These are phyloP conservation scores for Wickerhamomyces strasburgensis DNA, from an alignment of 805 yeast species.

Conservation along the genomic window DNA sequence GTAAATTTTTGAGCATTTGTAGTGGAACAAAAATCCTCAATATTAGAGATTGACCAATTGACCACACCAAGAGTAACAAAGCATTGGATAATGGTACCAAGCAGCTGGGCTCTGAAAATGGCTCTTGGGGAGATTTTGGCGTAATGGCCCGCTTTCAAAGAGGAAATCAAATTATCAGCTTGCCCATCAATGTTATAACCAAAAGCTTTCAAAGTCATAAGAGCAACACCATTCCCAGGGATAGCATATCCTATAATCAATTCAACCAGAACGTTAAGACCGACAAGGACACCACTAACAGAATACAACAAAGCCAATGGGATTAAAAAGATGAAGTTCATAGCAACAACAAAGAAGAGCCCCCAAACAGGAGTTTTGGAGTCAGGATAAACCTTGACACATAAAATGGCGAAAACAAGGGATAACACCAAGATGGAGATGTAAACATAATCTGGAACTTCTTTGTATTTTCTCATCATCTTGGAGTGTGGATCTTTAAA, in stretches of 20 bases:
- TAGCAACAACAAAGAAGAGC: constrained; percentile 45
- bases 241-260: constrained; percentile 52
- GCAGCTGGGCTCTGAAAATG: constrained; percentile 42
- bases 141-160: constrained; percentile 40
- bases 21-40: constrained; percentile 31
- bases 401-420: constrained; percentile 38
- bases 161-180: constrained; percentile 56
- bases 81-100: constrained; percentile 28
- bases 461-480: constrained; percentile 53
- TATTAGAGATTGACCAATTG: constrained; percentile 32
- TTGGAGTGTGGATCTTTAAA: constrained; percentile 42
- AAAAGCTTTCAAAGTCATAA: constrained; percentile 45
- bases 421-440: constrained; percentile 37
- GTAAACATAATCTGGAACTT: constrained; percentile 53
- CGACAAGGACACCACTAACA: constrained; percentile 43
- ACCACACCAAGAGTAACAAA: constrained; percentile 29
- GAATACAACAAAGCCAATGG: constrained; percentile 47
- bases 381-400: constrained; percentile 40
- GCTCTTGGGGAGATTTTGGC: constrained; percentile 56
- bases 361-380: constrained; percentile 58
- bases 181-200: constrained; percentile 60
- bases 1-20: constrained; percentile 35
- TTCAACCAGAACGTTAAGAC: constrained; percentile 50
- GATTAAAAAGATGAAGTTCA: constrained; percentile 45
- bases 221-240: constrained; percentile 46